Percentiles rank a stretch among this genome's conserved stretches.
These are phyloP conservation scores for Vigna trinervia DNA, from an alignment of 306 rosid genomes.

Conservation along the genomic window DNA sequence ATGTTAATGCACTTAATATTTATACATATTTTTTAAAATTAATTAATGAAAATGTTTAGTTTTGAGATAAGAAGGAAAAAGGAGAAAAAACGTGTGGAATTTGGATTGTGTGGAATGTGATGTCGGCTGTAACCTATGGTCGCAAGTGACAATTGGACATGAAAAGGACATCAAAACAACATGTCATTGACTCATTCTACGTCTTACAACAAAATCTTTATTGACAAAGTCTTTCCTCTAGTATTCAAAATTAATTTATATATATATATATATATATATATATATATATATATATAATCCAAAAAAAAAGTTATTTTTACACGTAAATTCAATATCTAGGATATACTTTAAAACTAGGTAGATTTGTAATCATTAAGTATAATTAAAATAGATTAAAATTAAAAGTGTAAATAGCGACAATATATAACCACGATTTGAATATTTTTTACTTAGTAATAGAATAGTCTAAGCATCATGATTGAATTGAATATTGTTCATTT, in stretches of 20 bases:
- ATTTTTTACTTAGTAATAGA: too few species aligned
- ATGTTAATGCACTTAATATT: too few species aligned
- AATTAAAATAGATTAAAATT: background rate
- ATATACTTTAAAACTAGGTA: too few species aligned
- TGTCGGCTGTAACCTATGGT: constrained; percentile 8
- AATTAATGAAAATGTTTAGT: background rate
- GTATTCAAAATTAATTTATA: background rate
- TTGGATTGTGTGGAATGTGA: background rate
- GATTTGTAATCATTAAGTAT: background rate
- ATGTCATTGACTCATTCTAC: constrained; percentile 35
- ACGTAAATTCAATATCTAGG: background rate
- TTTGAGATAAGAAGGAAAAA: background rate
- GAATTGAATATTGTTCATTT: too few species aligned
- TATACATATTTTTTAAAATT: too few species aligned
- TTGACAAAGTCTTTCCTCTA: constrained; percentile 22
- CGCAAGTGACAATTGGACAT: background rate
- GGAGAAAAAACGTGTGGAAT: constrained; percentile 2
- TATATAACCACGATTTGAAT: too few species aligned
- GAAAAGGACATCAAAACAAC: constrained; percentile 8
- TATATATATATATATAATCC: background rate
- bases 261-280: background rate
- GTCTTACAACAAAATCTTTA: background rate
- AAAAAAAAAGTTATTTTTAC: background rate
- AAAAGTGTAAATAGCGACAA: too few species aligned
- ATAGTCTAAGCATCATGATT: too few species aligned